These are phyloP conservation scores for Sordariomycetes sp. DNA, from an alignment of 2,329 filamentous ascomycete genomes.

Conservation along the genomic window DNA sequence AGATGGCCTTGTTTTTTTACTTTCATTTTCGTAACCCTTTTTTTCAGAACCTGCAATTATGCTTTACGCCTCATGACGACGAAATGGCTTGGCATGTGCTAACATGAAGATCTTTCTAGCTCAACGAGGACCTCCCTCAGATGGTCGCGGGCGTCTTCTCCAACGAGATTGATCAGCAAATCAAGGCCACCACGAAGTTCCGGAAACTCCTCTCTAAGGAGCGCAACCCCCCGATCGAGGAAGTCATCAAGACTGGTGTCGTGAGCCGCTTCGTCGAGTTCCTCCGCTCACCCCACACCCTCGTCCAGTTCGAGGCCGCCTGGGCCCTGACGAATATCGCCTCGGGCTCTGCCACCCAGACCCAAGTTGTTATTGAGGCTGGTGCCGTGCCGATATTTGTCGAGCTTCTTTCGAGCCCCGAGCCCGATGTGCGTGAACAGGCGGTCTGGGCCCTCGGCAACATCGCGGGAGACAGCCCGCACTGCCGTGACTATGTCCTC, in stretches of 20 bases:
- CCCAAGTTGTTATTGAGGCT: slow-evolving; percentile 96
- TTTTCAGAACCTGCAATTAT: background rate
- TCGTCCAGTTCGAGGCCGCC: slow-evolving; percentile 97
- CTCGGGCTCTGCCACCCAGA: slow-evolving; percentile 92
- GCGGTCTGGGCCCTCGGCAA: slow-evolving; percentile 98
- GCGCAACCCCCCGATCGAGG: slow-evolving; percentile 97
- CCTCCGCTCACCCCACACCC: slow-evolving; percentile 90
- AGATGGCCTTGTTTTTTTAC: background rate
- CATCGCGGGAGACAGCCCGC: slow-evolving; percentile 95
- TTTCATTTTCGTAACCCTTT: background rate
- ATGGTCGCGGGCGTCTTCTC: slow-evolving; percentile 99
- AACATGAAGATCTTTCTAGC: slow-evolving; percentile 38
- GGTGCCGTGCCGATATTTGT: slow-evolving; percentile 98
- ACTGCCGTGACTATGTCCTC: slow-evolving; percentile 94
- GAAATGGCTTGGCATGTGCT: background rate
- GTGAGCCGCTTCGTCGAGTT: slow-evolving; percentile 98
- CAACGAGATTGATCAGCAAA: slow-evolving; percentile 95
- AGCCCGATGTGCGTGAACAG: slow-evolving; percentile 96
- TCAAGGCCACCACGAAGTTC: slow-evolving; percentile 96
- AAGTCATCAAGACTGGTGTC: slow-evolving; percentile 98
- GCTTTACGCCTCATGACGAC: background rate
- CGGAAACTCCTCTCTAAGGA: slow-evolving; percentile 97
- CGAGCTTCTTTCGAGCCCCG: slow-evolving; percentile 86
- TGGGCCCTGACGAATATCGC: slow-evolving; percentile 99
- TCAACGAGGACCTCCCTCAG: slow-evolving; percentile 94